Evolutionary conservation across 176 grass and related monocot genomes (phyloP).

Genomic region (Otatea glauca): DNA sequence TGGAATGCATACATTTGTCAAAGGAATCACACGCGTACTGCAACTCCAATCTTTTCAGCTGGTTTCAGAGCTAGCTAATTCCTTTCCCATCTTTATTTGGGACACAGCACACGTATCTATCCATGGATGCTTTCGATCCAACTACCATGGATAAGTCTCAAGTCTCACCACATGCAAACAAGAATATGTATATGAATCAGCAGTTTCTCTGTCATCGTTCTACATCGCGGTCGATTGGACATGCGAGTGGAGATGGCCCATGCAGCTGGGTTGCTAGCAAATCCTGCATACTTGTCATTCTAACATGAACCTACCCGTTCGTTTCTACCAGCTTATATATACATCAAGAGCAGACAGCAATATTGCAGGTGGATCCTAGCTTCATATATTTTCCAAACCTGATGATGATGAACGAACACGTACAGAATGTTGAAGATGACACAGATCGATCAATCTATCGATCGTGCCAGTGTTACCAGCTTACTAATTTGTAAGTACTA

Average conservation of each 20-base stretch:
- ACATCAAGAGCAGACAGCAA: background rate
- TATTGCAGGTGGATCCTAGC: background rate
- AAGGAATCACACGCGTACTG: conserved; percentile 22
- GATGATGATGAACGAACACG: background rate
- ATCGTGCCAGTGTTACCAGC: background rate
- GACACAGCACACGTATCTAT: background rate
- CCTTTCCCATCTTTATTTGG: background rate
- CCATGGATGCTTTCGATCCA: background rate
- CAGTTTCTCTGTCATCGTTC: background rate
- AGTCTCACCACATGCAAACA: background rate
- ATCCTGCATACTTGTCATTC: background rate
- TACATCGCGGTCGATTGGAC: background rate
- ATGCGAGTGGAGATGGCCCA: background rate
- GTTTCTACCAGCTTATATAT: background rate
- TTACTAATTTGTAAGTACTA: background rate
- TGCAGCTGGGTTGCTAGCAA: background rate
- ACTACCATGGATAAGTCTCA: background rate
- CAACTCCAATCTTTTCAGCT: background rate
- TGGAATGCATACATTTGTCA: conserved; percentile 24
- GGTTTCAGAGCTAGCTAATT: conserved; percentile 3
- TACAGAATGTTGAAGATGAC: conserved; percentile 2
- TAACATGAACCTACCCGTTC: background rate
- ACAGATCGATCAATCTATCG: background rate
- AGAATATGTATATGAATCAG: background rate
- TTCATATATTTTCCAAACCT: background rate